These are phyloP conservation scores for Wickerhamomyces subpelliculosus DNA, from an alignment of 805 yeast species.

Conservation along the genomic window DNA sequence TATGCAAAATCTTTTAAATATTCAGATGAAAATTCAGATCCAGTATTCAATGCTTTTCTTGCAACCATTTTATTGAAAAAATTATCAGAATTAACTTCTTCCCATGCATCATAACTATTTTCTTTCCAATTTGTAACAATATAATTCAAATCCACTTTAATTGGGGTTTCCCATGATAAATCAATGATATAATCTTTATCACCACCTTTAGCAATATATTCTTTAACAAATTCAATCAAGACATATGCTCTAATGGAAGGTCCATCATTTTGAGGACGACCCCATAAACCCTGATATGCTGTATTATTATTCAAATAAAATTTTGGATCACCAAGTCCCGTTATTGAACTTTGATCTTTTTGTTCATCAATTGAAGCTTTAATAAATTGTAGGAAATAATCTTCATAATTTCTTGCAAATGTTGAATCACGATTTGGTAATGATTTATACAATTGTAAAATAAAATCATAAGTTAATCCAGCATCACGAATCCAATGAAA, in stretches of 20 bases:
- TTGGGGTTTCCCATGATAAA: slow-evolving; percentile 14
- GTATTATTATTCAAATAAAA: slow-evolving; percentile 43
- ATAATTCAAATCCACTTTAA: slow-evolving; percentile 54
- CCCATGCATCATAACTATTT: slow-evolving; percentile 71
- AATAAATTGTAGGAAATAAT: background rate
- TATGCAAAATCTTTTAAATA: slow-evolving; percentile 12
- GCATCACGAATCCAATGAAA: slow-evolving; percentile 73
- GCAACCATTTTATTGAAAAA: slow-evolving; percentile 63
- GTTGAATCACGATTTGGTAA: background rate
- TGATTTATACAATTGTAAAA: slow-evolving; percentile 28
- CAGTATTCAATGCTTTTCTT: slow-evolving; percentile 47
- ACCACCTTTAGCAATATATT: slow-evolving; percentile 1
- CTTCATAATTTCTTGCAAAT: background rate
- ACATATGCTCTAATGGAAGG: slow-evolving; percentile 65
- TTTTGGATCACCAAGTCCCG: slow-evolving; percentile 65
- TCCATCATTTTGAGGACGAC: slow-evolving; percentile 77
- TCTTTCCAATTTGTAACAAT: slow-evolving; percentile 44
- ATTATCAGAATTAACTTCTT: slow-evolving; percentile 58
- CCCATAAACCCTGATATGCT: slow-evolving; percentile 56
- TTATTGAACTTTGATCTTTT: background rate
- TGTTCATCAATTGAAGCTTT: background rate
- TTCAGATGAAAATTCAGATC: slow-evolving; percentile 27
- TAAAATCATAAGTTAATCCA: slow-evolving; percentile 47
- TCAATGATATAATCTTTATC: slow-evolving; percentile 30
- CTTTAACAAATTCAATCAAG: slow-evolving; percentile 26